Percentiles rank a stretch among this genome's conserved stretches.
phyloP scores from a whole-genome alignment of 495 filamentous ascomycete species.

The Trichoderma asperelloides region DNA sequence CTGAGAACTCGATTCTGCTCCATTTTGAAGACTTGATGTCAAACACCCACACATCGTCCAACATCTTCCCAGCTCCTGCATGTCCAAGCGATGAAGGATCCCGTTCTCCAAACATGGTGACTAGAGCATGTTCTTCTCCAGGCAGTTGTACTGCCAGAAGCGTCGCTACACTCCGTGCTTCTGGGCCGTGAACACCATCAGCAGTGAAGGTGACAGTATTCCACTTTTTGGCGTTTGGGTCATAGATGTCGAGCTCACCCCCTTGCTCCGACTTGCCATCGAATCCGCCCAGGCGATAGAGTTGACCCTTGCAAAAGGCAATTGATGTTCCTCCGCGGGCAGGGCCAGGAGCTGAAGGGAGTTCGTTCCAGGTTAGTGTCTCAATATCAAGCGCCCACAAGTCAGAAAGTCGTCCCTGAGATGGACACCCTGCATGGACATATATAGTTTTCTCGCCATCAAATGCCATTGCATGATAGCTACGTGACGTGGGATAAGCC shows the following conservation, averaged over 20 bases:
- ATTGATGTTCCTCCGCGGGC: slow-evolving; percentile 47
- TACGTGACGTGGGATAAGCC: slow-evolving; percentile 32
- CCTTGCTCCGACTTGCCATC: slow-evolving; percentile 52
- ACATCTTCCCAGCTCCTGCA: slow-evolving; percentile 51
- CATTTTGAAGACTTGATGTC: slow-evolving; percentile 34
- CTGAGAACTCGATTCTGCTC: slow-evolving; percentile 27
- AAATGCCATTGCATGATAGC: slow-evolving; percentile 37
- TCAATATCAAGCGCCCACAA: slow-evolving; percentile 47
- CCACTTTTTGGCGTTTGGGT: slow-evolving; percentile 29
- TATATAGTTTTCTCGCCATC: slow-evolving; percentile 35
- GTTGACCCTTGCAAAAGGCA: slow-evolving; percentile 28
- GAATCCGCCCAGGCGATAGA: slow-evolving; percentile 54
- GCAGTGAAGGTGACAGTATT: slow-evolving; percentile 22
- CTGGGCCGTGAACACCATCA: slow-evolving; percentile 28
- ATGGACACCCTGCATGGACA: slow-evolving; percentile 51
- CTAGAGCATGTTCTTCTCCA: slow-evolving; percentile 26
- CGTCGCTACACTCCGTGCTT: slow-evolving; percentile 9
- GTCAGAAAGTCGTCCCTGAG: slow-evolving; percentile 41
- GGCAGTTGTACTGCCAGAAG: slow-evolving; percentile 16
- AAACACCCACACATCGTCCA: slow-evolving; percentile 48
- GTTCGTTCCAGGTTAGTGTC: slow-evolving; percentile 35
- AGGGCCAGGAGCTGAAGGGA: slow-evolving; percentile 37
- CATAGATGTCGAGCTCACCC: slow-evolving; percentile 41
- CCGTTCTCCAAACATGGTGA: slow-evolving; percentile 49
- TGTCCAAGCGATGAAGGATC: slow-evolving; percentile 50